Evolutionary conservation across 2,329 filamentous ascomycete species (phyloP).

Genomic region (Cytospora schulzeri): DNA sequence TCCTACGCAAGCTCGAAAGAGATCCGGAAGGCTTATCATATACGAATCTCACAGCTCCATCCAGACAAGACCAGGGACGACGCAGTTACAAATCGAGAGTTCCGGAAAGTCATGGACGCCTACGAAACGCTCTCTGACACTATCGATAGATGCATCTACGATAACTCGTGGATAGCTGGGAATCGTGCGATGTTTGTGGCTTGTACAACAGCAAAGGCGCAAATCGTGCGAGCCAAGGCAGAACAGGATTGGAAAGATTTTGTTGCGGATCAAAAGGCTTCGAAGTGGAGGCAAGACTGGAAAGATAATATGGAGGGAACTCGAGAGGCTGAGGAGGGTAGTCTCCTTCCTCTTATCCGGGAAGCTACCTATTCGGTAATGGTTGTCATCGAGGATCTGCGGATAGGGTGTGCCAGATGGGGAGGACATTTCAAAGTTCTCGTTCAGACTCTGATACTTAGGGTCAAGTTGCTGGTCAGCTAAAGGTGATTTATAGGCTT

Average conservation of each 20-base stretch:
- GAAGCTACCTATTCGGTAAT: background rate
- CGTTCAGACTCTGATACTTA: background rate
- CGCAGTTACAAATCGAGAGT: background rate
- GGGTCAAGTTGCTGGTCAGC: background rate
- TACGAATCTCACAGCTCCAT: background rate
- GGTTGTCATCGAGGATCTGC: background rate
- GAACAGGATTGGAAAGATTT: background rate
- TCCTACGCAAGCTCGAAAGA: background rate
- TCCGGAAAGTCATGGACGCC: background rate
- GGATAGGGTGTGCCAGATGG: background rate
- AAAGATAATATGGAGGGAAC: background rate
- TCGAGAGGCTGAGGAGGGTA: background rate
- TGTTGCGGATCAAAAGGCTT: background rate
- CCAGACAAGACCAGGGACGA: background rate
- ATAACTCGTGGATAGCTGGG: background rate
- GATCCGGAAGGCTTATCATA: background rate
- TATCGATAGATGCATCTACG: background rate
- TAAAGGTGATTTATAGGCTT: background rate
- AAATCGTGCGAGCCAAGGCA: background rate
- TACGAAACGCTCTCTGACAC: background rate
- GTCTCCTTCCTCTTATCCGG: background rate
- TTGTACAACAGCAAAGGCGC: background rate
- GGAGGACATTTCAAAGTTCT: background rate
- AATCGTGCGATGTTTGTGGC: background rate
- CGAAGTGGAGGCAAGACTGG: background rate